Evolutionary conservation across 805 yeast species (phyloP).

Genomic region (Barnettozyma sp.): DNA sequence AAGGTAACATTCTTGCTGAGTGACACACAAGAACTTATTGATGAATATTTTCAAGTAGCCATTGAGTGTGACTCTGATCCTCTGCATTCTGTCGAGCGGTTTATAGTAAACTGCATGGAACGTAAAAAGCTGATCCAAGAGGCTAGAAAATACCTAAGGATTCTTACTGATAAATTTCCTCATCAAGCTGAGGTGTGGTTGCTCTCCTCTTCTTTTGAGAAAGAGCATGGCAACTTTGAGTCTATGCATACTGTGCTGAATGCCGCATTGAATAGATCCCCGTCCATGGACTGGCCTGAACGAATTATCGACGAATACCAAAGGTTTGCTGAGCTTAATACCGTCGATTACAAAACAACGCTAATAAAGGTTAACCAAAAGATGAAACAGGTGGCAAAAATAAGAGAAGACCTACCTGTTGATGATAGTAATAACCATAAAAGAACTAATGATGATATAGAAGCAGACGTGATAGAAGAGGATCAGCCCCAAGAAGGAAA

Average conservation of each 20-base stretch:
- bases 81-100: slow-evolving; percentile 39
- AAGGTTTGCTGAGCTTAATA: slow-evolving; percentile 31
- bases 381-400: slow-evolving; percentile 9
- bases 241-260: slow-evolving; percentile 27
- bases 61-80: slow-evolving; percentile 22
- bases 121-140: slow-evolving; percentile 24
- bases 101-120: slow-evolving; percentile 31
- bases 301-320: slow-evolving; percentile 39
- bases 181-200: slow-evolving; percentile 44
- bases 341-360: slow-evolving; percentile 26
- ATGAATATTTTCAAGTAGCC: slow-evolving; percentile 6
- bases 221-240: slow-evolving; percentile 22
- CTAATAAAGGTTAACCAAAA: slow-evolving; percentile 24
- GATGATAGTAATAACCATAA: background rate
- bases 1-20: background rate
- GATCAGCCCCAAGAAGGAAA: slow-evolving; percentile 5
- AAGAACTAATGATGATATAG: slow-evolving; percentile 8
- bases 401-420: slow-evolving; percentile 4
- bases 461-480: background rate
- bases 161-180: slow-evolving; percentile 24
- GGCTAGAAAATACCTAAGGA: slow-evolving; percentile 25
- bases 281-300: slow-evolving; percentile 44
- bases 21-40: background rate
- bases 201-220: slow-evolving; percentile 35
- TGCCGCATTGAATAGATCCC: slow-evolving; percentile 26